phyloP scores from a whole-genome alignment of 139 green algal genomes.

The Micromonas pusilla region DNA sequence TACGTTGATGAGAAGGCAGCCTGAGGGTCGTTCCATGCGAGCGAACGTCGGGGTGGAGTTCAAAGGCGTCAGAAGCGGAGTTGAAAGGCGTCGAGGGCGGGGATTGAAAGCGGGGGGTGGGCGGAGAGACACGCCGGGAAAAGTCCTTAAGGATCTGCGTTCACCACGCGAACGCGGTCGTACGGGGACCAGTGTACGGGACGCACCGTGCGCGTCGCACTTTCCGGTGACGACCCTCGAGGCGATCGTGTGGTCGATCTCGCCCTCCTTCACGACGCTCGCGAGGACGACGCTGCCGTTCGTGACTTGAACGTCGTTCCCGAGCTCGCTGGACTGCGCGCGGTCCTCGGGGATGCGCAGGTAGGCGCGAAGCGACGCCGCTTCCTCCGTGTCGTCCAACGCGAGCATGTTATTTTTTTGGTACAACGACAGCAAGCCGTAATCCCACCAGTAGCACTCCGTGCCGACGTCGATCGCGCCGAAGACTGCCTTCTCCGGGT shows the following conservation, averaged over 20 bases:
- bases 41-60: too few relatives aligned
- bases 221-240: background rate
- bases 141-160: too few relatives aligned
- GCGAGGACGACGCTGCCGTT: conserved; percentile 2
- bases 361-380: conserved; percentile 3
- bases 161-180: too few relatives aligned
- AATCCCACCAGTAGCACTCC: conserved; percentile 31
- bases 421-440: conserved; percentile 26
- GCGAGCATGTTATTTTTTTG: conserved; percentile 24
- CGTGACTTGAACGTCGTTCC: background rate
- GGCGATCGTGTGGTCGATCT: background rate
- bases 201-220: background rate
- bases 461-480: conserved; percentile 23
- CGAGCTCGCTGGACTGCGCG: background rate
- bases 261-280: background rate
- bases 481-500: conserved; percentile 20
- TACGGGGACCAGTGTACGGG: too few relatives aligned
- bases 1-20: conserved; percentile 28
- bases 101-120: too few relatives aligned
- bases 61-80: too few relatives aligned
- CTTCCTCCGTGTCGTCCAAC: conserved; percentile 4
- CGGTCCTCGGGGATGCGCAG: conserved; percentile 8
- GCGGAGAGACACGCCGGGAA: too few relatives aligned
- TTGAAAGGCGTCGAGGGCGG: too few relatives aligned
- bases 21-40: too few relatives aligned